Percentiles rank a stretch among this genome's conserved stretches.
Conservation (phyloP, 2,329 filamentous ascomycete genomes). For the Aspergillus pseudotamarii region DNA sequence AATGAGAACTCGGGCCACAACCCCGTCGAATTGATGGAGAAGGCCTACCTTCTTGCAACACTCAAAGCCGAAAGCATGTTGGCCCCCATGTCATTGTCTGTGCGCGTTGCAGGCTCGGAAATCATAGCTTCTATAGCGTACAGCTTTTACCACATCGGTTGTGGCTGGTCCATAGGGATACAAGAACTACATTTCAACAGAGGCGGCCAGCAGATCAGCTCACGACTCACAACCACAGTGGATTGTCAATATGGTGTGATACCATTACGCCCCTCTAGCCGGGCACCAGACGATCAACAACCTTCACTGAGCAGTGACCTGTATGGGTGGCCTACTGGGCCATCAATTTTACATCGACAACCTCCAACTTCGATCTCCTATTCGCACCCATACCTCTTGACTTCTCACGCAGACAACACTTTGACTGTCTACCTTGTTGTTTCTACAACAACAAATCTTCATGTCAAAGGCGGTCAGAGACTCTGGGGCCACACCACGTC, state of each 20-base stretch:
- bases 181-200: slow-evolving; percentile 77
- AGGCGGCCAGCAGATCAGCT: slow-evolving; percentile 46
- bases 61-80: slow-evolving; percentile 79
- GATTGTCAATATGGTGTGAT: slow-evolving; percentile 40
- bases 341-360: slow-evolving; percentile 40
- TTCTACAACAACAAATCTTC: slow-evolving; percentile 66
- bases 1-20: slow-evolving; percentile 8
- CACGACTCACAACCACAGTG: slow-evolving; percentile 43
- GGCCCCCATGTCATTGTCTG: slow-evolving; percentile 77
- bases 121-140: slow-evolving; percentile 86
- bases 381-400: slow-evolving; percentile 82
- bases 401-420: slow-evolving; percentile 84
- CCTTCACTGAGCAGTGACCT: slow-evolving; percentile 23
- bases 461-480: slow-evolving; percentile 71
- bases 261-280: slow-evolving; percentile 14
- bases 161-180: slow-evolving; percentile 87
- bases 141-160: slow-evolving; percentile 72
- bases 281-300: slow-evolving; percentile 13
- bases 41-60: slow-evolving; percentile 67
- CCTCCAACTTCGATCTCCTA: slow-evolving; percentile 69
- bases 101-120: slow-evolving; percentile 66
- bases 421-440: slow-evolving; percentile 79
- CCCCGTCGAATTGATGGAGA: slow-evolving; percentile 13
- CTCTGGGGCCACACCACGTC: slow-evolving; percentile 93
- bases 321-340: slow-evolving; percentile 19